These are phyloP conservation scores for Trichosanthes cucumerina DNA, from an alignment of 306 rosid species.

Conservation along the genomic window DNA sequence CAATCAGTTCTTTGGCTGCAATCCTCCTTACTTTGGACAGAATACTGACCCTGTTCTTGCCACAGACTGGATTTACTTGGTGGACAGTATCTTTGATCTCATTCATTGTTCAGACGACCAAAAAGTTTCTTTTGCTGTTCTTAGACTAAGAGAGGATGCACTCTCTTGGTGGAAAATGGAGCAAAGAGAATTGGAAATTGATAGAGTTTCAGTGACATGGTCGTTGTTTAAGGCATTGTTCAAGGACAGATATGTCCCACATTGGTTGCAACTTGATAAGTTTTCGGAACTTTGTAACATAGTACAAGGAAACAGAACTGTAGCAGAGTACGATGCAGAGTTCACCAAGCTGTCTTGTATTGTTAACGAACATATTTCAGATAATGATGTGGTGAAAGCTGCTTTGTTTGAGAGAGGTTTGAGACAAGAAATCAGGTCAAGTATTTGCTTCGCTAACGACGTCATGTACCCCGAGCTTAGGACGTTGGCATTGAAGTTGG, in stretches of 20 bases:
- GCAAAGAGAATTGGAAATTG: background rate
- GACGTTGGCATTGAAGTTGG: background rate
- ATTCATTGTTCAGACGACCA: background rate
- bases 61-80: background rate
- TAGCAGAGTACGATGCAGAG: background rate
- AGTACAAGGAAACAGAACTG: background rate
- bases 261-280: background rate
- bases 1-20: background rate
- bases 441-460: background rate
- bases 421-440: background rate
- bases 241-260: background rate
- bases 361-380: background rate
- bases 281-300: background rate
- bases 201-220: background rate
- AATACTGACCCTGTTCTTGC: background rate
- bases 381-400: background rate
- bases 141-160: background rate
- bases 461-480: background rate
- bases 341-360: background rate
- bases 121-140: background rate
- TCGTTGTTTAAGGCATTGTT: background rate
- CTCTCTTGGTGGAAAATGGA: background rate
- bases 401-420: background rate
- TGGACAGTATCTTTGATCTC: background rate
- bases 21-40: background rate